A percentile compares a stretch with the other conserved stretches of the same genome.
Conservation (phyloP, 148 eudicot genomes). For the Agrostemma githago region DNA sequence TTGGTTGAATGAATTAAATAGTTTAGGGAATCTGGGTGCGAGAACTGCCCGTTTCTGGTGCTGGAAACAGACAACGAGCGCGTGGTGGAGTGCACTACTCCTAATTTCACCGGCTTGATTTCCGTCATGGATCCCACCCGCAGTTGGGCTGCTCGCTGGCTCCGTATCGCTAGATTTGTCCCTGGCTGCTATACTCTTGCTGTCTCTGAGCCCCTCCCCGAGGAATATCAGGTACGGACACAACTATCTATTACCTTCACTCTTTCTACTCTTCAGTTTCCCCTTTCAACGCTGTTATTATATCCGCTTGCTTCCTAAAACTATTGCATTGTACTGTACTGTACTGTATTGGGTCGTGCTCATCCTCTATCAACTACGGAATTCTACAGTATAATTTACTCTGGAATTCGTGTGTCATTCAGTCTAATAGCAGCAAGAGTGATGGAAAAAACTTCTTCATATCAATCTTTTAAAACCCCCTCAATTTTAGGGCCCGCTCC, state of each 20-base stretch:
- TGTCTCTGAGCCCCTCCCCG: conserved; percentile 69
- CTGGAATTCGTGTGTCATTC: not conserved
- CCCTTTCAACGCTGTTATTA: not conserved
- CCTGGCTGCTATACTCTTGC: conserved; percentile 85
- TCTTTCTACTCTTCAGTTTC: no score
- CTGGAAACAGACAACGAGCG: conserved; percentile 87
- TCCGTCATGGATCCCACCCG: conserved; percentile 89
- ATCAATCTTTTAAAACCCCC: no score
- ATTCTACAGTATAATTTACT: not conserved
- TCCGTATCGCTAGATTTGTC: conserved; percentile 69
- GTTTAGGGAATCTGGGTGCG: conserved; percentile 93
- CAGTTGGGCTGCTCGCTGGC: conserved; percentile 99
- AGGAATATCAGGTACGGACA: conserved; percentile 72
- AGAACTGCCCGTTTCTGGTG: conserved; percentile 91
- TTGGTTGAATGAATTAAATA: conserved; percentile 18
- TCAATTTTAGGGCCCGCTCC: no score
- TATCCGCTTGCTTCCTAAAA: not conserved
- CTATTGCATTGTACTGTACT: not conserved
- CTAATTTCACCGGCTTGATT: conserved; percentile 88
- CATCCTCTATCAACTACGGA: not conserved
- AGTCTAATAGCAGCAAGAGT: no score
- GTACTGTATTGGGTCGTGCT: not conserved
- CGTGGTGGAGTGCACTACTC: conserved; percentile 87
- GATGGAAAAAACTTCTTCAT: no score
- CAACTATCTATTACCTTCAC: conserved; percentile 10